A percentile compares a stretch with the other conserved stretches of the same genome.
These are phyloP conservation scores for Leptodontidium sp. DNA, from an alignment of 2,329 filamentous ascomycete species.

Conservation along the genomic window DNA sequence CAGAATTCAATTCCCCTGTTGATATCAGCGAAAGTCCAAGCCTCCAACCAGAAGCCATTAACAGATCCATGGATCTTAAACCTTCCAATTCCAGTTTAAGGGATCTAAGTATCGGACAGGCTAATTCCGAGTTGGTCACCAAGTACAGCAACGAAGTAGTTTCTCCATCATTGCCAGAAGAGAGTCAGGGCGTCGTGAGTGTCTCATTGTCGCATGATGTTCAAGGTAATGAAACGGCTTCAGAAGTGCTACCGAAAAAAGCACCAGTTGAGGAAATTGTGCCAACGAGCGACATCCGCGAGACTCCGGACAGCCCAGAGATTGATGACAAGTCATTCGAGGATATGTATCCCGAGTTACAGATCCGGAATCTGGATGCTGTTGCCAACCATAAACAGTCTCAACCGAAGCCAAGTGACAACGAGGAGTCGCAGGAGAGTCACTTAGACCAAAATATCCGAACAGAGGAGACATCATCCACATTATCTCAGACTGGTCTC, in stretches of 20 bases:
- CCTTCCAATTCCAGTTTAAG: too few species aligned
- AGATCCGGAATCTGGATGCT: background rate
- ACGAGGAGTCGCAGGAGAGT: too few species aligned
- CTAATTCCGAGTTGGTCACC: too few species aligned
- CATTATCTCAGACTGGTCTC: too few species aligned
- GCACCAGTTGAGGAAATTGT: background rate
- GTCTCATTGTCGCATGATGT: background rate
- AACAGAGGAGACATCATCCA: background rate
- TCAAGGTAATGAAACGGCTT: background rate
- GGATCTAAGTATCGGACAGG: too few species aligned
- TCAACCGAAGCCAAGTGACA: too few species aligned
- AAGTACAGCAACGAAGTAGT: too few species aligned
- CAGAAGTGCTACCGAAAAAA: background rate
- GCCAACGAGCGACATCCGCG: background rate
- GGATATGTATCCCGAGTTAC: slow-evolving; percentile 12
- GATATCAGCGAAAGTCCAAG: too few species aligned
- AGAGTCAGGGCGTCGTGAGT: background rate
- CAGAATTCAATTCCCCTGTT: too few species aligned
- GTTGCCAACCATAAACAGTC: background rate
- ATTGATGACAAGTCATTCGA: background rate
- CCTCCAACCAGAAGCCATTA: too few species aligned
- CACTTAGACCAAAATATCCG: too few species aligned
- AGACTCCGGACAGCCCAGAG: background rate
- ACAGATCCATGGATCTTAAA: too few species aligned
- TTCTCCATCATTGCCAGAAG: background rate